phyloP scores from a whole-genome alignment of 192 early-diverging fungal species.

The Gamsiella multidivaricata region DNA sequence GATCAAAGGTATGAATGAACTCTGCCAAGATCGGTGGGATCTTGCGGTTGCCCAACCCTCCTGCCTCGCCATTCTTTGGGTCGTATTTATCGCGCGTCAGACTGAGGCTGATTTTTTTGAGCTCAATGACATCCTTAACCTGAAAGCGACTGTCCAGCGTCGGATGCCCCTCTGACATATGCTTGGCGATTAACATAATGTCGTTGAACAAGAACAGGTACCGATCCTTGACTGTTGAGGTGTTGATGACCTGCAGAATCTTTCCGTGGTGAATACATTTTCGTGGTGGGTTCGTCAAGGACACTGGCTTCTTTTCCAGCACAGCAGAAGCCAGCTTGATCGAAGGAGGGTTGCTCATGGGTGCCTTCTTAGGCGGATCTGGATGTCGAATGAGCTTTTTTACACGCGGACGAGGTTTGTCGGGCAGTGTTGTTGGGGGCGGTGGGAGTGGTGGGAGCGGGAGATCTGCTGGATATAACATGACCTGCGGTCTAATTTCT shows the following conservation, averaged over 20 bases:
- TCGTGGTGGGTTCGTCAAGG: slow-evolving; percentile 59
- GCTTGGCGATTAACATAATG: slow-evolving; percentile 73
- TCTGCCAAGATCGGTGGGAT: slow-evolving; percentile 68
- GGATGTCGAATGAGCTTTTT: background rate
- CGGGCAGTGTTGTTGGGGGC: slow-evolving; percentile 12
- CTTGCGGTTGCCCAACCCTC: slow-evolving; percentile 41
- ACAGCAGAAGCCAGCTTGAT: background rate
- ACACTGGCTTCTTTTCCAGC: slow-evolving; percentile 36
- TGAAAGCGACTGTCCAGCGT: slow-evolving; percentile 63
- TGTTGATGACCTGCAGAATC: slow-evolving; percentile 72
- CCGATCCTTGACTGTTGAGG: slow-evolving; percentile 73
- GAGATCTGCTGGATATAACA: slow-evolving; percentile 19
- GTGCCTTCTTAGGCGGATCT: background rate
- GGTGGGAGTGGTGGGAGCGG: slow-evolving; percentile 39
- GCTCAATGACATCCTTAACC: slow-evolving; percentile 64
- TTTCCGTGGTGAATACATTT: slow-evolving; percentile 67
- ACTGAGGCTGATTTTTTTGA: slow-evolving; percentile 58
- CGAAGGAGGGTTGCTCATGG: slow-evolving; percentile 1
- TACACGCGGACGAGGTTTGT: slow-evolving; percentile 1
- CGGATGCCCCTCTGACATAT: slow-evolving; percentile 61
- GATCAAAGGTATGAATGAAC: slow-evolving; percentile 68
- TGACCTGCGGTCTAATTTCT: slow-evolving; percentile 24
- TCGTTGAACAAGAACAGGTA: slow-evolving; percentile 77
- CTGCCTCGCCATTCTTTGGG: slow-evolving; percentile 22
- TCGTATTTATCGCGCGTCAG: slow-evolving; percentile 55